Base-by-base conservation (phyloP, 208 protist genomes). In the Polymyxa betae region DNA sequence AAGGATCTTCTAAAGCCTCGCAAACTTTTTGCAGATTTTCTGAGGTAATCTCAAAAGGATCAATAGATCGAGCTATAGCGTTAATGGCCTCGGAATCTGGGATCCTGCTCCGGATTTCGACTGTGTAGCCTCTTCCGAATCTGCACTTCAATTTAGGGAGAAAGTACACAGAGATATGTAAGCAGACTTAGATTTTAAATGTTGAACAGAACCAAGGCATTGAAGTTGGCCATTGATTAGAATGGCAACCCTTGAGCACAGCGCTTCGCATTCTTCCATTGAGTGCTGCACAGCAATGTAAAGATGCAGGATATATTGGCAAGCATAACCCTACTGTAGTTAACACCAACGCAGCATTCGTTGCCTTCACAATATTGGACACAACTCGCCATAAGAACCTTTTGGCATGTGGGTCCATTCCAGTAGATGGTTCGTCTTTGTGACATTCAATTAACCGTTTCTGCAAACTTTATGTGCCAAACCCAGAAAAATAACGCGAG, bases 171-270 rank as follows among this genome's bases (percentile, higher is more conserved):
- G 49, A 29, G 24, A 5, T 29, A 60, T 60, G 5, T 29, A 24
- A 60, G 24, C 5, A 60, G 5, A 60, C 49, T 60, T 60, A 5
- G 49, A 29, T 68, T 95, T 95, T 16, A 98, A 92, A 54, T 96
- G 95, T 88, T 96, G 96, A 88, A 94, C 94, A 49, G 94, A 94
- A 32, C 97, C 97, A 41, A 98, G 87, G 92, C 96, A 97, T 24
- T 93, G 94, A 45, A 98, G 91, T 45, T 89, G 92, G 88, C 97
- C 97, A 89, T 95, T 92, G 29, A 93, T 92, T 90, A 95, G 92
- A 64, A 95, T 94, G 35, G n/a, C 92, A 38, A 95, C 29, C 29
- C 93, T 88, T 20, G 20, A 77, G 78, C 92, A 93, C 0, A 95
- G 90, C 0, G 89, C 92, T 88, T 94, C 91, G 45, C 88, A 91